Evolutionary conservation across 345 rosid species (phyloP), one percentile per base, ranked within the genome.

Genomic region (Gossypium rotundifolium): DNA sequence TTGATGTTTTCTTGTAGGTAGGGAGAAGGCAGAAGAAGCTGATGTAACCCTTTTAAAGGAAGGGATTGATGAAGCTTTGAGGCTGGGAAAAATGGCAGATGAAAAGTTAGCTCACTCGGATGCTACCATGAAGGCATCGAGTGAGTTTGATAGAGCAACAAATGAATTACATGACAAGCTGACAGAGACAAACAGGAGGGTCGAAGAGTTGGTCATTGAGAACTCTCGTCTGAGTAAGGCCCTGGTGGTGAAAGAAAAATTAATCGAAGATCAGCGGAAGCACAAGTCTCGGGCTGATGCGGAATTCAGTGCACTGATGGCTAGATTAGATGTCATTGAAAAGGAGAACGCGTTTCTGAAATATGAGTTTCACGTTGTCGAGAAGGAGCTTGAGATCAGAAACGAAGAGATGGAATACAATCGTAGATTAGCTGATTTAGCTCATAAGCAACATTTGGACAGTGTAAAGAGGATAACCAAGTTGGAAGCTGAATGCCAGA

Each of bases 311-410:
- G 83, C 85, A 2, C 83, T 93, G 9, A 85, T 88, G 91, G 73
- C 53, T 52, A 87, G 96, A 82, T 71, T 90, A 53, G 97, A 93
- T 64, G 72, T 89, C 1, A 83, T 81, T 0, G 98, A 91, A 79
- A 95, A 95, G 77, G 99, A 95, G 80, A 95, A 91, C 64, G 83
- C 93, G 6, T 93, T 93, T 77, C 79, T 95, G 54, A 93, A 90
- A 75, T 93, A 93, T 23, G 98, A 95, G 86, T 90, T 85, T 79
- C 85, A 79, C 48, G 77, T 90, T 83, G 86, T 95, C 25, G 91
- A 93, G 90, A 90, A 91, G 81, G 99, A 92, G 83, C 84, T 92
- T 7, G 85, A 84, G 64, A 84, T 89, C 22, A 85, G 88, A 70
- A 88, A 81, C 18, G 98, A 95, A 83, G 97, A 93, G 84, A 76